Evolutionary conservation across 352 stramenopile genomes (phyloP).

Genomic region (Globisporangium spiculum): DNA sequence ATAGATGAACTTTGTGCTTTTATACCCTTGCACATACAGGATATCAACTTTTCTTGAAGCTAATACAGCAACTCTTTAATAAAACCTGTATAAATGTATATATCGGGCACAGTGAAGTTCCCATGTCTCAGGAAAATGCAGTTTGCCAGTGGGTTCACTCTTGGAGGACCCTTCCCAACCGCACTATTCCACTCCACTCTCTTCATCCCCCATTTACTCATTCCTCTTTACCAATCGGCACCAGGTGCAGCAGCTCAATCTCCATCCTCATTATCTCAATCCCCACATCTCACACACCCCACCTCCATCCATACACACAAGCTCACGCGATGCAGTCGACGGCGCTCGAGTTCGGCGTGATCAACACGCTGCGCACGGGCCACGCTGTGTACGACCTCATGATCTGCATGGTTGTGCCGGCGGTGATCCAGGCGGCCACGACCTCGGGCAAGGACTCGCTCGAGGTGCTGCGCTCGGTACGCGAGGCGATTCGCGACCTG

Average conservation of each 20-base stretch:
- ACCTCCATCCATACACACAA: background rate
- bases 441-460: conserved; percentile 19
- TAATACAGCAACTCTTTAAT: background rate
- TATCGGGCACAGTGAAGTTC: background rate
- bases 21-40: background rate
- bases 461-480: conserved; percentile 7
- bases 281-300: background rate
- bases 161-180: background rate
- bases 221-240: background rate
- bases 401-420: conserved; percentile 53
- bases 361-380: conserved; percentile 52
- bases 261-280: background rate
- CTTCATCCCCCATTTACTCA: background rate
- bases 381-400: conserved; percentile 52
- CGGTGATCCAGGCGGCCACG: conserved; percentile 43
- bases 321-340: conserved; percentile 20
- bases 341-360: conserved; percentile 44
- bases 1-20: background rate
- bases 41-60: background rate
- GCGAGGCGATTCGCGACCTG: conserved; percentile 18
- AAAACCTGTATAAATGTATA: background rate
- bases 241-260: background rate
- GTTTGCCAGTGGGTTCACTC: background rate
- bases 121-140: background rate
- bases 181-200: background rate